Evolutionary conservation across 2,329 filamentous ascomycete genomes (phyloP), one percentile per base, ranked within the genome.

Genomic region (Acrocalymma vagum): DNA sequence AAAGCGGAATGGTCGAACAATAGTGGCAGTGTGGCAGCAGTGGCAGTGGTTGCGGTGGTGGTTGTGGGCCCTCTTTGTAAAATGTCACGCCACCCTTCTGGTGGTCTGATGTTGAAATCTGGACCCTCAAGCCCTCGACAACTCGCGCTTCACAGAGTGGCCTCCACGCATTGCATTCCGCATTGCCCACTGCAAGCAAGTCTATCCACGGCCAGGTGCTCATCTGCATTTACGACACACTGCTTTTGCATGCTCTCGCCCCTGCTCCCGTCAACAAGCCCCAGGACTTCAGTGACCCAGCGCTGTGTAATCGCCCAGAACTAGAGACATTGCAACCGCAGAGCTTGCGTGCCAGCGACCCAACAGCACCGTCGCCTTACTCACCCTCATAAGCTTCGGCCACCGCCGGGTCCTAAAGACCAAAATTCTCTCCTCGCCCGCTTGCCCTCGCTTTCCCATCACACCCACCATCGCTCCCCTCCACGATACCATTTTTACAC

Each of bases 61-160:
- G n/a, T n/a, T n/a, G n/a, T n/a, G 36, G 51, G 48, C 39, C 13
- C 41, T 20, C 29, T 34, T 39, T 31, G 27, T 43, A 23, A 52
- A 56, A 62, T 58, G 45, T 67, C 63, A 67, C 62, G 61, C 63
- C 63, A 67, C 60, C 42, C 26, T n/a, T 40, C 37, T 39, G 48
- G 61, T 67, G 63, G 63, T 54, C 55, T 67, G 63, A 67, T 63
- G 37, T 42, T 27, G 22, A 32, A 42, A 29, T 40, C 40, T 37
- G 38, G 27, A 38, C 38, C 31, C 38, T 32, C 26, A 22, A 23
- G 34, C 14, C 23, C 25, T 32, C 18, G 13, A 39, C 30, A 37
- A 3, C 14, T 8, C 18, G 32, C 37, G 28, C 38, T 46, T 35
- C 42, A 46, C 18, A 37, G n/a, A n/a, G n/a, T n/a, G n/a, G n/a